Evolutionary conservation across 1,284 basidiomycete genomes (phyloP), one percentile per base, ranked within the genome.

Genomic region (Peniophora sp.): DNA sequence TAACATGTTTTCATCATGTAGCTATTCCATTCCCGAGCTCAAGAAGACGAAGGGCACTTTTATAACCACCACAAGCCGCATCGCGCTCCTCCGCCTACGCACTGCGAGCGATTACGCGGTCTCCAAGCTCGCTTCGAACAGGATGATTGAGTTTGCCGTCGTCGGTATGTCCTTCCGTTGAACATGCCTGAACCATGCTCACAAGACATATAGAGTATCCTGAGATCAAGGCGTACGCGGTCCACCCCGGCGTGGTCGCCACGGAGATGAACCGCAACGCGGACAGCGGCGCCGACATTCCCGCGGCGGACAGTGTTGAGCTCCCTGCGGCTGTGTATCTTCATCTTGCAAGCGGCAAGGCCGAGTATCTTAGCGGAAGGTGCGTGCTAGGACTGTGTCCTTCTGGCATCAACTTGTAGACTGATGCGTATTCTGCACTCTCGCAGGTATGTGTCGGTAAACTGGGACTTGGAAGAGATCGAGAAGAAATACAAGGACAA

Each of bases 281-380:
- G 10, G n/a, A 12, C 27, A 12, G 27, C 27, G 37, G 37, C 5
- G 18, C 18, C 8, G 6, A 6, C 37, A n/a, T 41, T 15, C n/a
- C 15, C 8, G 37, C 37, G 18, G 35, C 18, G 3, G 43, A 45
- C 23, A 52, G 24, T 9, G 3, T 46, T 15, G 47, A 17, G 27
- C 48, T 57, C 3, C 35, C 56, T 3, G 44, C 51, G 2, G 41
- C 49, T 15, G 53, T 54, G 3, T 37, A 41, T 15, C 27, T 57
- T 18, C 43, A 50, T 22, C 42, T 56, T 14, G 52, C 53, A 20
- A n/a, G 35, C 6, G 55, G 55, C 11, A 52, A 49, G 34, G 55
- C 42, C 12, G 49, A 56, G 24, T 56, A 41, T 32, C 49, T 56
- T 6, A 48, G 41, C 11, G 55, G 55, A 18, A 48, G 50, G 47